Conservation (phyloP, 2,329 filamentous ascomycete genomes). For the Dactylellina parvicollis region DNA sequence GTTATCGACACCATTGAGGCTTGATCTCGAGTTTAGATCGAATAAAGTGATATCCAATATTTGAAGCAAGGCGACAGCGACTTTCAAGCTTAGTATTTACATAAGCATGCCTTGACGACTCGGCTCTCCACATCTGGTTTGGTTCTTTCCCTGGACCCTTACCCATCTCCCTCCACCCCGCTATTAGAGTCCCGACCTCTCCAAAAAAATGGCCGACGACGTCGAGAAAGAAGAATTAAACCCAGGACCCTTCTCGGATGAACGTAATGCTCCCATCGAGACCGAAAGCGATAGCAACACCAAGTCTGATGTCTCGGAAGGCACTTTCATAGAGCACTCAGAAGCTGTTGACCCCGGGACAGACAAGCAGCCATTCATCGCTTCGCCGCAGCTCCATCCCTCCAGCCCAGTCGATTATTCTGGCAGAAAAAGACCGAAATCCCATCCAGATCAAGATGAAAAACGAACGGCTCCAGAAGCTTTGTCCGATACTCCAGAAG, state of each 20-base stretch:
- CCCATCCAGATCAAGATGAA: constrained; percentile 12
- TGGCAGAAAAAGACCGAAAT: neutral
- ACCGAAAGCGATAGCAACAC: constrained; percentile 12
- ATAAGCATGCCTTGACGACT: constrained; percentile 9
- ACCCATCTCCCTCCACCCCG: neutral
- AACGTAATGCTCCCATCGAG: neutral
- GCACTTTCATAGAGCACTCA: constrained; percentile 40
- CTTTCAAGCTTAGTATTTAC: neutral
- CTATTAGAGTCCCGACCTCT: neutral
- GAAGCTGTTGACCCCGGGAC: constrained; percentile 12
- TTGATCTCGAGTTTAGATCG: neutral
- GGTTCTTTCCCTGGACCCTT: constrained; percentile 4
- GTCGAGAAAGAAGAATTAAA: constrained; percentile 21
- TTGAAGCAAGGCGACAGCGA: neutral
- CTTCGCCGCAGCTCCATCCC: constrained; percentile 43
- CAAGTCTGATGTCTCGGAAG: constrained; percentile 38
- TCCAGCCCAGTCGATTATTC: constrained; percentile 30
- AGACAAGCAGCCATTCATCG: constrained; percentile 34
- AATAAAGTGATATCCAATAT: neutral
- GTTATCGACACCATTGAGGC: neutral
- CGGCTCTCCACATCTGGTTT: neutral
- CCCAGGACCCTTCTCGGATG: constrained; percentile 13
- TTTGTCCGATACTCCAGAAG: constrained; percentile 58
- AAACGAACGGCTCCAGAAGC: constrained; percentile 26
- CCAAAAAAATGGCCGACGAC: constrained; percentile 29